Evolutionary conservation across 495 filamentous ascomycete species (phyloP).

Genomic region (Aspergillus ostianus): DNA sequence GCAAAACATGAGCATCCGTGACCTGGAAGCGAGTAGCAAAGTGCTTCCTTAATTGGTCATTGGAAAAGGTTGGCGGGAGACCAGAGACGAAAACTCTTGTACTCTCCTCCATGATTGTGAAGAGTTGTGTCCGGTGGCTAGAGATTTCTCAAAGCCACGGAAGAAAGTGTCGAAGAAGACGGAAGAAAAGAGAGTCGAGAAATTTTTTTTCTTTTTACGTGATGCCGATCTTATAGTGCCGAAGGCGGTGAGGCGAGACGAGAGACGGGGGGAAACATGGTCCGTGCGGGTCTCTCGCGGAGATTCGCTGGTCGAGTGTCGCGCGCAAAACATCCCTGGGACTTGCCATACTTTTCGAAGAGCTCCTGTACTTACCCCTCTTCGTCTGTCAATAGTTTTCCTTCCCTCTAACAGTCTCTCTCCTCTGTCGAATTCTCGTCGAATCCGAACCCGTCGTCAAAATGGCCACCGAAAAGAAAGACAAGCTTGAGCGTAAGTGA

Average conservation of each 20-base stretch:
- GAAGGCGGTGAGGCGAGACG: slow-evolving; percentile 35
- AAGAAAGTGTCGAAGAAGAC: slow-evolving; percentile 19
- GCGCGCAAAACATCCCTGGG: slow-evolving; percentile 16
- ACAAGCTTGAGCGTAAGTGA: slow-evolving; percentile 67
- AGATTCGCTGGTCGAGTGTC: slow-evolving; percentile 9
- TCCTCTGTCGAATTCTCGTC: background rate
- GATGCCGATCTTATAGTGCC: slow-evolving; percentile 25
- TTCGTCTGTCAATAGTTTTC: background rate
- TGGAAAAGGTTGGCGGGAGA: slow-evolving; percentile 67
- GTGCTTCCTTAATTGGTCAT: slow-evolving; percentile 83
- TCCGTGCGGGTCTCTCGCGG: slow-evolving; percentile 18
- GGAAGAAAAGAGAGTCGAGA: slow-evolving; percentile 18
- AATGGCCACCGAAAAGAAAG: slow-evolving; percentile 59
- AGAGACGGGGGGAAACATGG: slow-evolving; percentile 10
- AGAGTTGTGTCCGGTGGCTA: slow-evolving; percentile 11
- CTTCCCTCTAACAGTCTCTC: background rate
- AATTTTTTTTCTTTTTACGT: slow-evolving; percentile 33
- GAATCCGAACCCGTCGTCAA: slow-evolving; percentile 17
- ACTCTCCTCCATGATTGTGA: slow-evolving; percentile 45
- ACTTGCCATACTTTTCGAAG: background rate
- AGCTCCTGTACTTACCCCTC: background rate
- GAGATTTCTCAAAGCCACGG: slow-evolving; percentile 1
- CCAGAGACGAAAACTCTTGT: slow-evolving; percentile 89
- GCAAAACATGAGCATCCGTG: slow-evolving; percentile 88
- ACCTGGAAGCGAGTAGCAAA: slow-evolving; percentile 74